These are phyloP conservation scores for Botryosphaeria agaves DNA, from an alignment of 2,329 filamentous ascomycete genomes.

Conservation along the genomic window DNA sequence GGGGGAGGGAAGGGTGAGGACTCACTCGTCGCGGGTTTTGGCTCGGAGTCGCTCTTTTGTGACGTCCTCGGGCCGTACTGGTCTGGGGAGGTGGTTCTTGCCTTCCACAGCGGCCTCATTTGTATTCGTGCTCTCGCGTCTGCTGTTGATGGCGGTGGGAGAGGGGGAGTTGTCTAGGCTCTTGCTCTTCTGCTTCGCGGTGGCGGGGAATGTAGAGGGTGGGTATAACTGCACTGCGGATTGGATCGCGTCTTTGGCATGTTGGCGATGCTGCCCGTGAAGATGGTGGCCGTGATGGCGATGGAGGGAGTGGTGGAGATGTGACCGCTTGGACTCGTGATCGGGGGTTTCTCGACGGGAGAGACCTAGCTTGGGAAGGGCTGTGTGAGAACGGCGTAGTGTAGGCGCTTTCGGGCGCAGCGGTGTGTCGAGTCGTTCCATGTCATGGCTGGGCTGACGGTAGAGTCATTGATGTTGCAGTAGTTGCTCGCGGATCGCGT, in stretches of 20 bases:
- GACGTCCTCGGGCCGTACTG: conserved; percentile 2
- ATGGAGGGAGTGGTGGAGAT: conserved; percentile 13
- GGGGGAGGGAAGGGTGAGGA: neutral
- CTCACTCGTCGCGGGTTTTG: conserved; percentile 1
- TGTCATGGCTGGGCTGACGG: no score
- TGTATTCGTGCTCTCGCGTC: neutral
- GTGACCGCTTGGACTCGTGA: conserved; percentile 9
- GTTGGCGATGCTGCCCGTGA: conserved; percentile 11
- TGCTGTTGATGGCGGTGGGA: neutral
- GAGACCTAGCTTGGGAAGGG: conserved; percentile 1
- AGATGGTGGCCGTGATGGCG: conserved; percentile 6
- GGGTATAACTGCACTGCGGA: conserved; percentile 26
- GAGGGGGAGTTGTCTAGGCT: no score
- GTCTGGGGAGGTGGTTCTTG: neutral
- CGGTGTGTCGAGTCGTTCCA: conserved; percentile 4
- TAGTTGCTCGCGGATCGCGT: neutral
- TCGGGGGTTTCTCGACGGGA: neutral
- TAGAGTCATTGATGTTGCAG: no score
- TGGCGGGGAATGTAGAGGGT: conserved; percentile 23
- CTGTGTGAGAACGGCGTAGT: conserved; percentile 2
- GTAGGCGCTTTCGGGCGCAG: conserved; percentile 2
- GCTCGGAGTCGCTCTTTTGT: neutral
- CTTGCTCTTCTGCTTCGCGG: neutral
- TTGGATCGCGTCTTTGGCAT: conserved; percentile 23
- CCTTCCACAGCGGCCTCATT: no score